Evolutionary conservation across 495 filamentous ascomycete species (phyloP).

Genomic region (Daldinia bambusicola): DNA sequence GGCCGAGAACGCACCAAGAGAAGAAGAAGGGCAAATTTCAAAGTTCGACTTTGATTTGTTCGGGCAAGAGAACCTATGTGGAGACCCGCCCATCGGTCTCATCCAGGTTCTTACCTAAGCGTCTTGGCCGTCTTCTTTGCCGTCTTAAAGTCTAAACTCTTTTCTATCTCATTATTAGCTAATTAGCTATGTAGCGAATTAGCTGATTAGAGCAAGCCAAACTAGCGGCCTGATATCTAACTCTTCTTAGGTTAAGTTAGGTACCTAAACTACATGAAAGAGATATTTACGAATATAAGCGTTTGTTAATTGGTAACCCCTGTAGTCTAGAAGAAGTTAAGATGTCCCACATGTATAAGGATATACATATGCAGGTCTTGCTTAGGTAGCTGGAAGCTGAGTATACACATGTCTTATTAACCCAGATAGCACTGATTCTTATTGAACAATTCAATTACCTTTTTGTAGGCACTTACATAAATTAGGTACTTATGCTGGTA

Average conservation of each 20-base stretch:
- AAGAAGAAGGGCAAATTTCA: slow-evolving; percentile 30
- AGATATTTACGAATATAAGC: too few species aligned
- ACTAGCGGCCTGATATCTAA: neutral
- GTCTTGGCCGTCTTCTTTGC: neutral
- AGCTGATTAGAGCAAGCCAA: neutral
- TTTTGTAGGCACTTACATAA: neutral
- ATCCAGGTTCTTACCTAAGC: slow-evolving; percentile 33
- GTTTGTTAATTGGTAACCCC: too few species aligned
- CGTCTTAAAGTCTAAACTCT: neutral
- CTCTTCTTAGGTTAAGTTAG: neutral
- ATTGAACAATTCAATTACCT: neutral
- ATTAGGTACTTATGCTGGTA: neutral
- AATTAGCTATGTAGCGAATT: neutral
- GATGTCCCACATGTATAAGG: too few species aligned
- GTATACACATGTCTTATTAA: neutral
- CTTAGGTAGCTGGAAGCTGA: neutral
- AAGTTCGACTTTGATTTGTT: slow-evolving; percentile 32
- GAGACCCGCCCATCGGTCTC: slow-evolving; percentile 25
- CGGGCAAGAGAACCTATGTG: slow-evolving; percentile 21
- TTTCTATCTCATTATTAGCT: neutral
- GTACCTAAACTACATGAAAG: slow-evolving; percentile 7
- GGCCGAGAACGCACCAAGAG: slow-evolving; percentile 37
- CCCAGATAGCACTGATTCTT: neutral
- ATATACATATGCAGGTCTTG: too few species aligned
- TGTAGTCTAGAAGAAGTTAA: too few species aligned